A percentile compares a stretch with the other conserved stretches of the same genome.
phyloP scores from a whole-genome alignment of 495 filamentous ascomycete genomes.

The Tricharina praecox region DNA sequence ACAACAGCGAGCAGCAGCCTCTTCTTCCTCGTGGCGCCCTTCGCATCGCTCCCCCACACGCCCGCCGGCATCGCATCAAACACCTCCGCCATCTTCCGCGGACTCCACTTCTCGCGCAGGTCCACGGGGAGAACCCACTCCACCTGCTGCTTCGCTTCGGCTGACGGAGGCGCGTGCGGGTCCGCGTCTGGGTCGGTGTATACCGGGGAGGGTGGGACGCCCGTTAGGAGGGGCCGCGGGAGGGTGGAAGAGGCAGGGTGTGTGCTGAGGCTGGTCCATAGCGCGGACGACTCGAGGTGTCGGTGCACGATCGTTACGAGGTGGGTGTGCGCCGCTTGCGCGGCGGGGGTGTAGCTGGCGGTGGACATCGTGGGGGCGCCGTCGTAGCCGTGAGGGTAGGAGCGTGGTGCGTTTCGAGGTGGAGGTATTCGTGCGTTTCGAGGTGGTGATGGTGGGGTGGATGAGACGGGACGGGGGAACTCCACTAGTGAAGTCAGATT shows the following conservation, averaged over 20 bases:
- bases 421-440: too few relatives aligned
- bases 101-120: slow-evolving; percentile 65
- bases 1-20: slow-evolving; percentile 66
- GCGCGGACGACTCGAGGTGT: slow-evolving; percentile 48
- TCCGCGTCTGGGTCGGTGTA: slow-evolving; percentile 71
- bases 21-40: slow-evolving; percentile 40
- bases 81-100: slow-evolving; percentile 55
- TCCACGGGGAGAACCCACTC: slow-evolving; percentile 83
- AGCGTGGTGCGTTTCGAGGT: too few relatives aligned
- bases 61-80: slow-evolving; percentile 55
- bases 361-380: too few relatives aligned
- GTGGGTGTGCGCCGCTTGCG: not conserved
- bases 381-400: too few relatives aligned
- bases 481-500: too few relatives aligned
- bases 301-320: slow-evolving; percentile 28
- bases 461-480: too few relatives aligned
- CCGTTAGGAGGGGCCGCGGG: slow-evolving; percentile 56
- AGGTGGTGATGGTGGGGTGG: too few relatives aligned
- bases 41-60: slow-evolving; percentile 23
- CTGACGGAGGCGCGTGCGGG: not conserved
- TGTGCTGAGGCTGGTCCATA: slow-evolving; percentile 55
- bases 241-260: slow-evolving; percentile 35
- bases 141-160: slow-evolving; percentile 7
- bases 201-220: slow-evolving; percentile 67
- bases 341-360: not conserved